These are phyloP conservation scores for Syzygium grande DNA, from an alignment of 345 rosid genomes.

Conservation along the genomic window DNA sequence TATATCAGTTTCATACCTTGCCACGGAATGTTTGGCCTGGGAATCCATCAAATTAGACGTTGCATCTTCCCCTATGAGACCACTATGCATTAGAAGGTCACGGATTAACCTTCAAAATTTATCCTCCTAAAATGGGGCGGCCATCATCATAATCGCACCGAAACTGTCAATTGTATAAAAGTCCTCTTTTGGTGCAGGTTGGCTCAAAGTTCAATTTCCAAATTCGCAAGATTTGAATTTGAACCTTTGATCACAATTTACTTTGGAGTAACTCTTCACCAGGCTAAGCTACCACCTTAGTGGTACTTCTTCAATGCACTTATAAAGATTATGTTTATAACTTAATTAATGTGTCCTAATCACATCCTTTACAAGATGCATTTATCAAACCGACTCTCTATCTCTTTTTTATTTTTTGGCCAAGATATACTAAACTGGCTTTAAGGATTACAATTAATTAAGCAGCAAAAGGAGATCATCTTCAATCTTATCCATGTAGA, in stretches of 20 bases:
- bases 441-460: background rate
- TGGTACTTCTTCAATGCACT: background rate
- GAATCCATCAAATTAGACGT: background rate
- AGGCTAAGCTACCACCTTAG: background rate
- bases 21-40: background rate
- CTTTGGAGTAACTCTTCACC: background rate
- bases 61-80: background rate
- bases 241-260: background rate
- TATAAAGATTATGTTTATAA: background rate
- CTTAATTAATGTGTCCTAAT: background rate
- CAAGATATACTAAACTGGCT: background rate
- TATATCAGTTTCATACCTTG: background rate
- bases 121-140: background rate
- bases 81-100: background rate
- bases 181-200: background rate
- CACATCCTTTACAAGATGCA: background rate
- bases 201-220: background rate
- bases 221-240: background rate
- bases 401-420: background rate
- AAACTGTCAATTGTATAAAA: background rate
- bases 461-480: background rate
- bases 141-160: background rate
- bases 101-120: background rate
- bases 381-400: background rate
- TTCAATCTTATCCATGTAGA: background rate